These are phyloP conservation scores for Kodamaea ohmeri DNA, from an alignment of 1,139 yeast genomes.

Conservation along the genomic window DNA sequence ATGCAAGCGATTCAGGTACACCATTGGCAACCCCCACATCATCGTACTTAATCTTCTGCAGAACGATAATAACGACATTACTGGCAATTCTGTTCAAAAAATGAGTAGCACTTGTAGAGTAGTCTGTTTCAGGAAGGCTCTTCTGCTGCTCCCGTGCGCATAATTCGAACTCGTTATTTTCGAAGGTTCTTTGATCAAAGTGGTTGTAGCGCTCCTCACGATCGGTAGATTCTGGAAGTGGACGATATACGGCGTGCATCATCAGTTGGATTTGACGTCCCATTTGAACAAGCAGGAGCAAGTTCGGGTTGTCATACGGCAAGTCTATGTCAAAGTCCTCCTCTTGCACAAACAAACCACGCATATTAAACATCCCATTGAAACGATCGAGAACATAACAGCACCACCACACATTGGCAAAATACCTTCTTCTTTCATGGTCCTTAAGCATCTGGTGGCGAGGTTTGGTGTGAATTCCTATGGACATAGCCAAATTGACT, in stretches of 20 bases:
- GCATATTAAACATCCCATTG: conserved; percentile 37
- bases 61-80: conserved; percentile 20
- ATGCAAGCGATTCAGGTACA: conserved; percentile 24
- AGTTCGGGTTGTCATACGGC: conserved; percentile 23
- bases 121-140: conserved; percentile 11
- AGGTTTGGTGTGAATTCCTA: conserved; percentile 35
- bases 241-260: conserved; percentile 31
- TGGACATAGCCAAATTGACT: conserved; percentile 28
- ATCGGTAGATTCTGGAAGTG: conserved; percentile 20
- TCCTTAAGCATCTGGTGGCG: conserved; percentile 17
- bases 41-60: conserved; percentile 30
- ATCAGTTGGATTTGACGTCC: conserved; percentile 31
- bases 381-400: conserved; percentile 35
- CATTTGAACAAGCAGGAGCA: conserved; percentile 27
- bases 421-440: conserved; percentile 20
- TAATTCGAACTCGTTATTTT: conserved; percentile 25
- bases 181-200: conserved; percentile 28
- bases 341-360: conserved; percentile 33
- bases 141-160: conserved; percentile 22
- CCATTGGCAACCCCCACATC: conserved; percentile 23
- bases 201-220: conserved; percentile 17
- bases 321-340: conserved; percentile 35
- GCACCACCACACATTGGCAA: conserved; percentile 38
- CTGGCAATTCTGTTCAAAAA: background rate
- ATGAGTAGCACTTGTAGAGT: conserved; percentile 16